A percentile compares a stretch with the other conserved stretches of the same genome.
phyloP scores from a whole-genome alignment of 2,329 filamentous ascomycete species.

The Aspergillus udagawae region DNA sequence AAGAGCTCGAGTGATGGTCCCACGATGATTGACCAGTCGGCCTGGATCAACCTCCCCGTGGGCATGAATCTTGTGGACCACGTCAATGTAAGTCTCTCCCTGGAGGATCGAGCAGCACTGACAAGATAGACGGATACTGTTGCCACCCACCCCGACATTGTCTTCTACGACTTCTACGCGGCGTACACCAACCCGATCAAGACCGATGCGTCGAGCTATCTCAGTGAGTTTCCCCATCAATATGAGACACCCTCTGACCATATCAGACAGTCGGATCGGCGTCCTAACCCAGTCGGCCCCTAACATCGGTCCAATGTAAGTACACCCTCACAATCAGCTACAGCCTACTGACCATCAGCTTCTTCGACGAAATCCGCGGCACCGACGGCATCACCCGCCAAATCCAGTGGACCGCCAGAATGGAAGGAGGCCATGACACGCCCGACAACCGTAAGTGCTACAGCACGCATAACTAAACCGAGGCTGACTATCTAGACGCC shows the following conservation, averaged over 20 bases:
- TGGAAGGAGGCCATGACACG: conserved; percentile 9
- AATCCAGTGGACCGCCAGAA: conserved; percentile 12
- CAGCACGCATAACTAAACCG: background rate
- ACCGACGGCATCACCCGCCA: conserved; percentile 4
- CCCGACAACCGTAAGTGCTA: conserved; percentile 8
- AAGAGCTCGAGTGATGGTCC: conserved; percentile 6
- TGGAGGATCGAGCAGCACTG: background rate
- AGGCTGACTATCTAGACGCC: background rate
- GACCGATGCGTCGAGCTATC: conserved; percentile 7
- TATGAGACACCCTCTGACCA: background rate
- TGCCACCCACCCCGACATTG: conserved; percentile 7
- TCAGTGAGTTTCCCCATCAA: background rate
- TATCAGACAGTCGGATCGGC: conserved; percentile 7
- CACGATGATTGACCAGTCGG: conserved; percentile 5
- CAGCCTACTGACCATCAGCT: background rate
- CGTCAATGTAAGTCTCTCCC: background rate
- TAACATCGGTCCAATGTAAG: conserved; percentile 14
- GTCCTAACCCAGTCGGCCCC: conserved; percentile 13
- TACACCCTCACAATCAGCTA: too few species aligned
- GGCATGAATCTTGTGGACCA: conserved; percentile 7
- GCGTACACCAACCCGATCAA: conserved; percentile 10
- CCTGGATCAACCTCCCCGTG: conserved; percentile 8
- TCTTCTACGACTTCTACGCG: conserved; percentile 7
- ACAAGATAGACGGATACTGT: conserved; percentile 11
- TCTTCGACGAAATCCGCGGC: conserved; percentile 8